Conservation (phyloP, 441 rosid genomes). For the Mallotus japonicus region DNA sequence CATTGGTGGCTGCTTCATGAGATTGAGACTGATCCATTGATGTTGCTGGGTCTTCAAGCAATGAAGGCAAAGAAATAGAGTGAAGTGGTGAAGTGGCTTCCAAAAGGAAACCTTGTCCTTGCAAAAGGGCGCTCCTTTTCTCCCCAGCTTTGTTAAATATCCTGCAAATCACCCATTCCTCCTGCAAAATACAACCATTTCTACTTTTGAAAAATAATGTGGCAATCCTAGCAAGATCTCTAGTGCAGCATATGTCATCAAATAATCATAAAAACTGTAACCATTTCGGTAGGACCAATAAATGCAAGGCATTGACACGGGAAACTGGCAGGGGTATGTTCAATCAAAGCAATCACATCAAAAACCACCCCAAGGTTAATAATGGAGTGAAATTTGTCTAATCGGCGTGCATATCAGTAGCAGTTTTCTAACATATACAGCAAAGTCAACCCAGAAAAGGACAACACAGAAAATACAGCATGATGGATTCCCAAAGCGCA, state of each 20-base stretch:
- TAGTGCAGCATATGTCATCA: background rate
- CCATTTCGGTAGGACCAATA: background rate
- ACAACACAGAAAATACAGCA: conserved; percentile 30
- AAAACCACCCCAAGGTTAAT: conserved; percentile 30
- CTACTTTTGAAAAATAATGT: background rate
- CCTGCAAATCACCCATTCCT: conserved; percentile 96
- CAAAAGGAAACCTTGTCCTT: conserved; percentile 33
- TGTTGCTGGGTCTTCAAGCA: conserved; percentile 41
- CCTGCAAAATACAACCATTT: conserved; percentile 42
- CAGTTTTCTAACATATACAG: background rate
- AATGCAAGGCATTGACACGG: conserved; percentile 30
- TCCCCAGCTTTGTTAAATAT: conserved; percentile 73
- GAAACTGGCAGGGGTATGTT: conserved; percentile 14
- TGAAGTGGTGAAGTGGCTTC: conserved; percentile 29
- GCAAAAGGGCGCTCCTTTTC: conserved; percentile 40
- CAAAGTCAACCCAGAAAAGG: conserved; percentile 58
- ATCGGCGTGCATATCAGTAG: conserved; percentile 17
- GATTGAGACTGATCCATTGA: conserved; percentile 34
- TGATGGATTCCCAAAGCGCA: background rate
- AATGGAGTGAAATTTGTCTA: conserved; percentile 28
- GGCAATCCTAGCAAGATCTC: background rate
- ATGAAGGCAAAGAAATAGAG: conserved; percentile 40
- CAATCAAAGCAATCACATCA: conserved; percentile 53
- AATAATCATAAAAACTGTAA: background rate
- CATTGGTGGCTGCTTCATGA: conserved; percentile 25